Percentiles rank a stretch among this genome's conserved stretches.
Conservation (phyloP, 1,284 basidiomycete species). For the Ustilago nuda region DNA sequence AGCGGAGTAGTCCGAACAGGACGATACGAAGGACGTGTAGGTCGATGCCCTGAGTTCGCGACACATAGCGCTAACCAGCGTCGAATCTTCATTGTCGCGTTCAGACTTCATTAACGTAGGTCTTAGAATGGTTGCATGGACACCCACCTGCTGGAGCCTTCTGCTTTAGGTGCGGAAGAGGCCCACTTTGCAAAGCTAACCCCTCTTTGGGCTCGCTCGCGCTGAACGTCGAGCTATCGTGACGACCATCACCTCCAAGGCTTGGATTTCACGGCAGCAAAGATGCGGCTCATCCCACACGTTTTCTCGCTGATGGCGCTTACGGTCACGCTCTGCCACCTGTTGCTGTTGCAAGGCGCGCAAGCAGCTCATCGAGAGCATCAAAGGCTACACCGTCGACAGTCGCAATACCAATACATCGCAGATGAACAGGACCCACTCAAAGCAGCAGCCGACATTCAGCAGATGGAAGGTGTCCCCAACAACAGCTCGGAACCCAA, state of each 20-base stretch:
- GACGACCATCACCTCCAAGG: background rate
- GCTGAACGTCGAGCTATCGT: background rate
- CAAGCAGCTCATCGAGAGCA: background rate
- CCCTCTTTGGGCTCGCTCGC: background rate
- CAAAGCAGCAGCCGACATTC: conserved; percentile 46
- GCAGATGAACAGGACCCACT: conserved; percentile 48
- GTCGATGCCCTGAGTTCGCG: background rate
- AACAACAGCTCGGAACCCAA: conserved; percentile 29
- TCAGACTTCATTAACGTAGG: background rate
- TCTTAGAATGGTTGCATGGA: conserved; percentile 1
- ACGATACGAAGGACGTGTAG: too few relatives aligned
- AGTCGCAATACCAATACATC: conserved; percentile 47
- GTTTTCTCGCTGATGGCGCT: background rate
- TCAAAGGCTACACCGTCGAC: conserved; percentile 13
- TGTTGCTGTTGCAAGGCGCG: background rate
- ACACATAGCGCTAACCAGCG: background rate
- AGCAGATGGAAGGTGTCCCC: conserved; percentile 37
- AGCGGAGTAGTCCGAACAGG: background rate
- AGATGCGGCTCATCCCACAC: conserved; percentile 3
- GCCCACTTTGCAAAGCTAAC: background rate
- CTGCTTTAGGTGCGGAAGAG: background rate
- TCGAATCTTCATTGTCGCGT: background rate
- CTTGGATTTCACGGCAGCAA: background rate
- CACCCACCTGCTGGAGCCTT: conserved; percentile 10
- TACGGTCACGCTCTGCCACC: background rate